Evolutionary conservation across 257 asterid species (phyloP).

Genomic region (Echites panduratus): DNA sequence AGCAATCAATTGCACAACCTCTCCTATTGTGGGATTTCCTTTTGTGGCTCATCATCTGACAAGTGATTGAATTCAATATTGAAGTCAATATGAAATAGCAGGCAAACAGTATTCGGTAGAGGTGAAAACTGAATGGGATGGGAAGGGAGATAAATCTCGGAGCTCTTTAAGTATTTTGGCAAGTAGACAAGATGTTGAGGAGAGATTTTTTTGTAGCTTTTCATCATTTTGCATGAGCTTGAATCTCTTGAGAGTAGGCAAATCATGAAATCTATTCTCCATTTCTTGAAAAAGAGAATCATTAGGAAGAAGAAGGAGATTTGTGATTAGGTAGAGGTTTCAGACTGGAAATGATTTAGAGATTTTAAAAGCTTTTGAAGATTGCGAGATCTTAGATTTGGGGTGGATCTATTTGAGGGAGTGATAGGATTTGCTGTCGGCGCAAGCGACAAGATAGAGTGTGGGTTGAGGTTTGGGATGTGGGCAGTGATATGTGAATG

Average conservation of each 20-base stretch:
- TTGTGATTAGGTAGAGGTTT: neutral
- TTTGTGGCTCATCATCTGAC: neutral
- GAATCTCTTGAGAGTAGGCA: conserved; percentile 81
- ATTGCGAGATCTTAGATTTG: neutral
- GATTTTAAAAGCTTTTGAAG: neutral
- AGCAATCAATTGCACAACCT: conserved; percentile 78
- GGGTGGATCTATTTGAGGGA: too few species aligned
- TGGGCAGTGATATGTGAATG: too few species aligned
- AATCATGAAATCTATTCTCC: conserved; percentile 35
- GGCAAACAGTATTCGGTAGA: conserved; percentile 65
- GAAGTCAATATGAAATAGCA: conserved; percentile 62
- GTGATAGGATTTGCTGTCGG: too few species aligned
- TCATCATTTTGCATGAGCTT: too few species aligned
- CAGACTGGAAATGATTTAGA: neutral
- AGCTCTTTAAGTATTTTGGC: conserved; percentile 62
- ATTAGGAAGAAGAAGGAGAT: neutral
- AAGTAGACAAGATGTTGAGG: conserved; percentile 37
- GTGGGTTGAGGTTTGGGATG: too few species aligned
- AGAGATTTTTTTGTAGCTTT: conserved; percentile 10
- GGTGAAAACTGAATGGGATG: conserved; percentile 18
- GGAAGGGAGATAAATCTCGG: conserved; percentile 27
- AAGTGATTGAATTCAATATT: conserved; percentile 23
- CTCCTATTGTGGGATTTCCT: conserved; percentile 12
- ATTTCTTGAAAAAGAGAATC: conserved; percentile 20
- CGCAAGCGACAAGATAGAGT: too few species aligned